Evolutionary conservation across 108 stramenopile genomes (phyloP).

Genomic region (Cyclotella atomus): DNA sequence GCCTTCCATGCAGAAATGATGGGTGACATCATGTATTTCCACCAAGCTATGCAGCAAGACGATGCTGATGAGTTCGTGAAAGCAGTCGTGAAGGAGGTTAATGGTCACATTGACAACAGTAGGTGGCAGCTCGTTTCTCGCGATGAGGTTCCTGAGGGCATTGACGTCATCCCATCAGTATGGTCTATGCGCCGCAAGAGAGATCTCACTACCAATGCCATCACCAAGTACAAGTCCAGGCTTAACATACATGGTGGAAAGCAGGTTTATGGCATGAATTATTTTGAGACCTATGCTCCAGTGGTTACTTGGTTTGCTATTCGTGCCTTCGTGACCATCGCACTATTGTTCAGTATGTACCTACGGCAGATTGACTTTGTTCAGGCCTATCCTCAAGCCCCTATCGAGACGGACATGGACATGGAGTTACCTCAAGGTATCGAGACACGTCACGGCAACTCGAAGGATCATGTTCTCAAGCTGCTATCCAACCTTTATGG

Average conservation of each 20-base stretch:
- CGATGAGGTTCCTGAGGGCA: neutral
- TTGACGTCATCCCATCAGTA: neutral
- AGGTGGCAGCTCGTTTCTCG: neutral
- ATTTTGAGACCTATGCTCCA: neutral
- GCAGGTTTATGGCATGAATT: neutral
- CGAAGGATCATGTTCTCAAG: neutral
- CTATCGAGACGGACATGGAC: neutral
- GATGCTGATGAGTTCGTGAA: neutral
- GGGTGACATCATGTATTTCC: conserved; percentile 2
- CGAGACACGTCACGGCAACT: neutral
- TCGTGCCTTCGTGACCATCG: neutral
- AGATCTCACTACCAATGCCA: neutral
- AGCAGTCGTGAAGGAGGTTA: neutral
- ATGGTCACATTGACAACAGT: neutral
- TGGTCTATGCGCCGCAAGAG: neutral
- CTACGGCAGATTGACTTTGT: neutral
- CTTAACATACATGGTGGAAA: neutral
- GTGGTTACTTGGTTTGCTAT: neutral
- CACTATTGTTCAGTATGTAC: neutral
- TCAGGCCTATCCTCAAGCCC: neutral
- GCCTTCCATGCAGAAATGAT: conserved; percentile 7
- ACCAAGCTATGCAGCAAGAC: neutral
- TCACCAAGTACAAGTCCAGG: neutral
- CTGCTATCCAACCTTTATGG: neutral
- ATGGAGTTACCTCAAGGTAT: neutral